Evolutionary conservation across 2,329 filamentous ascomycete species (phyloP).

Genomic region (Aureobasidium sp.): DNA sequence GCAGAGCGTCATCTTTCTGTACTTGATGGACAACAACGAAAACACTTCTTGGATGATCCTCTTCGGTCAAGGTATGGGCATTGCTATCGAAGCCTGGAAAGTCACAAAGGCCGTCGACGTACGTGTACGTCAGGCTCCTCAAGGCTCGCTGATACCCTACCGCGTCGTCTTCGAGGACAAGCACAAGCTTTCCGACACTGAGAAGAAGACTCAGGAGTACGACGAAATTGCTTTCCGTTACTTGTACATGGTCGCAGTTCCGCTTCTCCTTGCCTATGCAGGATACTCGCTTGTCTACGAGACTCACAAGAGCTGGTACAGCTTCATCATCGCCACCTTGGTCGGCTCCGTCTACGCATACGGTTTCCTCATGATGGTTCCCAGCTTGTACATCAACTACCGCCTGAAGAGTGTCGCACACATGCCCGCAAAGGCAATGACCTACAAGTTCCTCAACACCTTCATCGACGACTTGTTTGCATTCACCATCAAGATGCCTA

Average conservation of each 20-base stretch:
- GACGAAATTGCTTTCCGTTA: slow-evolving; percentile 97
- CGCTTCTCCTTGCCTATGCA: slow-evolving; percentile 82
- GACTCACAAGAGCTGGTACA: slow-evolving; percentile 96
- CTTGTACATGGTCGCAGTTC: slow-evolving; percentile 86
- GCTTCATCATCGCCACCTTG: slow-evolving; percentile 87
- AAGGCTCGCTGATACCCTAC: slow-evolving; percentile 70
- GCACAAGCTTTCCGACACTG: slow-evolving; percentile 87
- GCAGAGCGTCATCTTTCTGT: slow-evolving; percentile 92
- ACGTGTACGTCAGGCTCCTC: slow-evolving; percentile 61
- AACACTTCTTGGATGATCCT: slow-evolving; percentile 99
- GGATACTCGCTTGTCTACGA: slow-evolving; percentile 89
- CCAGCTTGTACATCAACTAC: slow-evolving; percentile 97
- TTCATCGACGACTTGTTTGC: slow-evolving; percentile 99
- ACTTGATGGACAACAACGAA: slow-evolving; percentile 93
- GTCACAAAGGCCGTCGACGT: slow-evolving; percentile 93
- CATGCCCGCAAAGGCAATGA: slow-evolving; percentile 95
- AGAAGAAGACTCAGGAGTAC: slow-evolving; percentile 97
- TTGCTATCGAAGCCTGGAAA: slow-evolving; percentile 80
- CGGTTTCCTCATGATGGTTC: slow-evolving; percentile 99
- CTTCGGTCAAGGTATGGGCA: slow-evolving; percentile 81
- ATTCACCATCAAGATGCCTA: slow-evolving; percentile 99
- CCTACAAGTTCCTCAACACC: slow-evolving; percentile 96
- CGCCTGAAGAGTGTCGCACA: slow-evolving; percentile 84
- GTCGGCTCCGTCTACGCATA: slow-evolving; percentile 97
- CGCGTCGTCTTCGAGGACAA: slow-evolving; percentile 88